Conservation (phyloP, 2,329 filamentous ascomycete species). For the Verticillium klebahnii region DNA sequence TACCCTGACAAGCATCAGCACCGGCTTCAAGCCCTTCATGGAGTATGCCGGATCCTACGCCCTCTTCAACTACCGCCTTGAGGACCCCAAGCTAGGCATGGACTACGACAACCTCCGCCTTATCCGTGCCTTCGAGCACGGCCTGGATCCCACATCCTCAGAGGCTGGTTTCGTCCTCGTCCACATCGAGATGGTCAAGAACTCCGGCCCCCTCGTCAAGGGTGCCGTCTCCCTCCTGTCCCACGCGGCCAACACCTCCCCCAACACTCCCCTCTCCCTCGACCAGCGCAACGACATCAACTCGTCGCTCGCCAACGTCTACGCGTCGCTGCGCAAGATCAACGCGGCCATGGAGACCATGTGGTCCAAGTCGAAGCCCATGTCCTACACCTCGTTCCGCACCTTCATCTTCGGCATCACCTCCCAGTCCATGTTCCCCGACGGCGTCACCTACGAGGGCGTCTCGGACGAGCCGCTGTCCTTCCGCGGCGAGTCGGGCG, state of each 20-base stretch:
- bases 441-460: slow-evolving; percentile 86
- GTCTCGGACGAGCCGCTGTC: slow-evolving; percentile 65
- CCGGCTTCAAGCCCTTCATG: slow-evolving; percentile 88
- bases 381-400: slow-evolving; percentile 82
- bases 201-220: slow-evolving; percentile 73
- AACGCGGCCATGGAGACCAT: slow-evolving; percentile 82
- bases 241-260: slow-evolving; percentile 32
- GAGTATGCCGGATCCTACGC: slow-evolving; percentile 71
- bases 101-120: slow-evolving; percentile 70
- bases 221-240: slow-evolving; percentile 67
- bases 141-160: slow-evolving; percentile 79
- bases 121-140: slow-evolving; percentile 86
- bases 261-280: slow-evolving; percentile 16
- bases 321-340: slow-evolving; percentile 62
- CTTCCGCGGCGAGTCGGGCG: slow-evolving; percentile 89
- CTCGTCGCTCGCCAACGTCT: slow-evolving; percentile 55
- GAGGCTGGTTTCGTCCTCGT: slow-evolving; percentile 96
- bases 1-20: slow-evolving; percentile 21
- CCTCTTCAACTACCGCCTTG: slow-evolving; percentile 62
- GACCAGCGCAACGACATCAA: slow-evolving; percentile 56
- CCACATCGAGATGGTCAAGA: slow-evolving; percentile 91
- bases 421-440: slow-evolving; percentile 87
- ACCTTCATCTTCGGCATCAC: slow-evolving; percentile 98
- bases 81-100: slow-evolving; percentile 51
- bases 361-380: slow-evolving; percentile 85